Base-by-base conservation (phyloP, 2,329 filamentous ascomycete species). In the Sporothrix globosa region DNA sequence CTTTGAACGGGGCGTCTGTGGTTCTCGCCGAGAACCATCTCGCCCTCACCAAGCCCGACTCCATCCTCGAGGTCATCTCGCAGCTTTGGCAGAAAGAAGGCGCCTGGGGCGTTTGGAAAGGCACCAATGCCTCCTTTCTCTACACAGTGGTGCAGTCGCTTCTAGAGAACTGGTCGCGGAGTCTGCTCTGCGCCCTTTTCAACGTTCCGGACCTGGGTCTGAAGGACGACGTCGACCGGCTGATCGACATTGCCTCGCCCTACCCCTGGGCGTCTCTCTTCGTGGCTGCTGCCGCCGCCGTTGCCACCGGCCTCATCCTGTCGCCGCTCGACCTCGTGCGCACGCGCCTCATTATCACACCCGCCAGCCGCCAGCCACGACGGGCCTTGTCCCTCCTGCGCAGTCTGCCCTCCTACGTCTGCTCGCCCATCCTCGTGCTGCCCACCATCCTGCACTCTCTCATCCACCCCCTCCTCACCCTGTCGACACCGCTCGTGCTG, bases 101-200 rank as follows among this genome's bases (percentile, higher is more conserved):
- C 48, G 90, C 90, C 0, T 94, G 93, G 85, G 96, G 96, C 4
- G 90, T 97, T 5, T 99, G 95, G 94, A 97, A 97, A 79, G 89
- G 91, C 10, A 92, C 93, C 50, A 98, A 98, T 78, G 89, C 92
- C 17, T 96, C 93, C 1, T 99, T 98, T 77, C 84, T 98, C 66
- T 97, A 98, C 81, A 92, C 90, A 0, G 88, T 97, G 61, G 85
- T 98, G 21, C 88, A 94, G 73, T 93, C 93, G 13, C 90, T 96
- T 9, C 83, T 97, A 41, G 96, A 98, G 79, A 94, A 92, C 75
- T 99, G 96, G 90, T 92, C 94, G 11, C 88, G 93, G 76, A 96
- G 93, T 76, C 86, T 97, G 68, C 85, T 98, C n/a, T 93, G 93
- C 58, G 95, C 96, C 1, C 85, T 98, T 6, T 86, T 98, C 75